Evolutionary conservation across 148 eudicot species (phyloP).

Genomic region (Mesembryanthemum crystallinum): DNA sequence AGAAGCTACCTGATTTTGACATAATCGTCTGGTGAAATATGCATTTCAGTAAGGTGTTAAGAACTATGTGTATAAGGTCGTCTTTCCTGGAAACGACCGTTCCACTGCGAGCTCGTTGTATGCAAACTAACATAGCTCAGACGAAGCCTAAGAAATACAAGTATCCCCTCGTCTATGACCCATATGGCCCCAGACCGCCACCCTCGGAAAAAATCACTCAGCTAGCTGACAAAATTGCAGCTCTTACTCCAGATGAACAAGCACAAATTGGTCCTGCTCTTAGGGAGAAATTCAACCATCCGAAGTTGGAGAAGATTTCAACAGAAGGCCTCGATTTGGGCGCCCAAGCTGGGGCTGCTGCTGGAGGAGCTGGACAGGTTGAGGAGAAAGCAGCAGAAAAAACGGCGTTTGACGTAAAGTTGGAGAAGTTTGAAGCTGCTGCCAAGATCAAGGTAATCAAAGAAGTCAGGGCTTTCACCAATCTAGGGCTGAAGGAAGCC

Average conservation of each 20-base stretch:
- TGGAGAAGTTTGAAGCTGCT: constrained; percentile 81
- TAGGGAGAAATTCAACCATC: constrained; percentile 51
- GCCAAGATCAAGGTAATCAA: constrained; percentile 89
- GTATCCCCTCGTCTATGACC: constrained; percentile 63
- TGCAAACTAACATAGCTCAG: constrained; percentile 61
- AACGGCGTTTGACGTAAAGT: constrained; percentile 73
- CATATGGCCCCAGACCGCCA: constrained; percentile 86
- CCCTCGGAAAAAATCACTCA: constrained; percentile 74
- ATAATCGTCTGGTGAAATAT: constrained; percentile 30
- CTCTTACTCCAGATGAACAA: constrained; percentile 70
- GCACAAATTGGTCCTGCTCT: constrained; percentile 65
- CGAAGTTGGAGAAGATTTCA: constrained; percentile 60
- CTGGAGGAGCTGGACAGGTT: constrained; percentile 46
- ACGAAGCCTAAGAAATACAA: constrained; percentile 63
- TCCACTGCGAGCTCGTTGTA: constrained; percentile 45
- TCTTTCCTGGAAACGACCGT: constrained; percentile 27
- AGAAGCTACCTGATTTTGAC: neutral
- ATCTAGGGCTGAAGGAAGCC: constrained; percentile 81
- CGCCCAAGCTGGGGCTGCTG: constrained; percentile 35
- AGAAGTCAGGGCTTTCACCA: constrained; percentile 78
- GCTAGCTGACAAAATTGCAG: constrained; percentile 71
- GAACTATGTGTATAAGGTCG: constrained; percentile 32
- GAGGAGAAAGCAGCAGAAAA: constrained; percentile 77
- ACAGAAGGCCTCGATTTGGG: constrained; percentile 69
- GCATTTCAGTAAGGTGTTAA: constrained; percentile 41